Percentiles rank a stretch among this genome's conserved stretches.
Conservation (phyloP, 78 protist species). For the Dictyostelium firmibasis region DNA sequence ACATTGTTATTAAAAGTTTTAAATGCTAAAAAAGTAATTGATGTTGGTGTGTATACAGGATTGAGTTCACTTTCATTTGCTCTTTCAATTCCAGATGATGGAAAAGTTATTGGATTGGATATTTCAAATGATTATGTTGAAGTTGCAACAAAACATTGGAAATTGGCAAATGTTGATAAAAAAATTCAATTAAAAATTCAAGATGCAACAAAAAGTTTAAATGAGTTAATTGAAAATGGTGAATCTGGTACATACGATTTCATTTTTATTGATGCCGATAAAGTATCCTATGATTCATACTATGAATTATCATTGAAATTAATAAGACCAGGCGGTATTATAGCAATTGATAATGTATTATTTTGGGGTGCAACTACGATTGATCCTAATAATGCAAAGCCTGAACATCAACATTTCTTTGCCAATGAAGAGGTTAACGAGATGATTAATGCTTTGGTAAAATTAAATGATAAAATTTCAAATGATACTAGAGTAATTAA, state of each 20-base stretch:
- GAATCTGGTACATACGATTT: slow-evolving; percentile 77
- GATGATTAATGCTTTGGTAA: slow-evolving; percentile 26
- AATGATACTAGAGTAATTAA: slow-evolving; percentile 61
- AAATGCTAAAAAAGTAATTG: slow-evolving; percentile 73
- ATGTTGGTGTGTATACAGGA: slow-evolving; percentile 84
- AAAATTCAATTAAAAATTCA: slow-evolving; percentile 72
- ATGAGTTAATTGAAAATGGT: not conserved
- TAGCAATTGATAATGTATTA: slow-evolving; percentile 82
- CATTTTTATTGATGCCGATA: slow-evolving; percentile 89
- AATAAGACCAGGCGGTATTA: slow-evolving; percentile 78
- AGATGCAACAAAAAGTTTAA: slow-evolving; percentile 72
- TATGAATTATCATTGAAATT: slow-evolving; percentile 71
- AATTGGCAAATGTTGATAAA: slow-evolving; percentile 60
- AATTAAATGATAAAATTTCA: slow-evolving; percentile 40
- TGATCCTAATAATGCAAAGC: not conserved
- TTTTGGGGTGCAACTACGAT: not conserved
- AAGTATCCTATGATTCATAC: slow-evolving; percentile 61
- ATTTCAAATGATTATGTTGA: slow-evolving; percentile 53
- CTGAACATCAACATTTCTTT: not conserved
- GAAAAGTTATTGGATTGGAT: slow-evolving; percentile 69
- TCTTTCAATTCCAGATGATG: slow-evolving; percentile 82
- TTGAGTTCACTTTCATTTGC: slow-evolving; percentile 70
- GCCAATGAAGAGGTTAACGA: not conserved
- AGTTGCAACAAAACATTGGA: slow-evolving; percentile 25
- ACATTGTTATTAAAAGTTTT: slow-evolving; percentile 8